Percentiles rank a stretch among this genome's conserved stretches.
Conservation (phyloP, 2,329 filamentous ascomycete species). For the Paecilomyces sp. region DNA sequence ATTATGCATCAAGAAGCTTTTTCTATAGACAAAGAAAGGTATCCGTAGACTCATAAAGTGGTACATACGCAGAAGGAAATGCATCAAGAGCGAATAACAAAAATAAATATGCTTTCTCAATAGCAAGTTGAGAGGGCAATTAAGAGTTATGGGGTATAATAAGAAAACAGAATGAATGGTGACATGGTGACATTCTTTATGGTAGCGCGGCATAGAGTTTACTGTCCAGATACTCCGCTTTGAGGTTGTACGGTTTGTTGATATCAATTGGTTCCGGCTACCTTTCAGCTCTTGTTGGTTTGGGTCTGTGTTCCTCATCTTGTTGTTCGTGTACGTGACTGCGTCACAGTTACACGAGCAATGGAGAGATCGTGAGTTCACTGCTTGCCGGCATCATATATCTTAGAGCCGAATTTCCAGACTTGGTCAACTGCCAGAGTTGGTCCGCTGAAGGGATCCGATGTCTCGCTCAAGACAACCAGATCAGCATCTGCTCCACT, state of each 20-base stretch:
- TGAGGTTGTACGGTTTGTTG: not conserved
- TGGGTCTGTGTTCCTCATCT: not conserved
- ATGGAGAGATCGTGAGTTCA: not conserved
- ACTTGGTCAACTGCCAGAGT: slow-evolving; percentile 35
- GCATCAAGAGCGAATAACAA: not conserved
- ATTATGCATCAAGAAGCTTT: not conserved
- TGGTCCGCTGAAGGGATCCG: slow-evolving; percentile 21
- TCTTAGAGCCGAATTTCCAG: slow-evolving; percentile 36
- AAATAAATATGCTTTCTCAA: not conserved
- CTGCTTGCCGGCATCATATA: slow-evolving; percentile 28
- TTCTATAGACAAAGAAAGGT: not conserved
- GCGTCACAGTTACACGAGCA: not conserved
- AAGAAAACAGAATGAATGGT: not conserved
- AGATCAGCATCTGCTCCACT: slow-evolving; percentile 36
- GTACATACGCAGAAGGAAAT: not conserved
- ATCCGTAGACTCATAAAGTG: not conserved
- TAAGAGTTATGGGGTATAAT: not conserved
- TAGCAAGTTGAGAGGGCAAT: not conserved
- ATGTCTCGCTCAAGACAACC: slow-evolving; percentile 29
- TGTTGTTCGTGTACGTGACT: not conserved
- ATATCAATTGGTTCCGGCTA: not conserved
- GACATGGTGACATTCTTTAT: not conserved
- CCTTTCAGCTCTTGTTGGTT: not conserved
- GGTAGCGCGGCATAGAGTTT: not conserved
- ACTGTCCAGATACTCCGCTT: not conserved